These are phyloP conservation scores for Penicillium hordei DNA, from an alignment of 2,329 filamentous ascomycete species.

Conservation along the genomic window DNA sequence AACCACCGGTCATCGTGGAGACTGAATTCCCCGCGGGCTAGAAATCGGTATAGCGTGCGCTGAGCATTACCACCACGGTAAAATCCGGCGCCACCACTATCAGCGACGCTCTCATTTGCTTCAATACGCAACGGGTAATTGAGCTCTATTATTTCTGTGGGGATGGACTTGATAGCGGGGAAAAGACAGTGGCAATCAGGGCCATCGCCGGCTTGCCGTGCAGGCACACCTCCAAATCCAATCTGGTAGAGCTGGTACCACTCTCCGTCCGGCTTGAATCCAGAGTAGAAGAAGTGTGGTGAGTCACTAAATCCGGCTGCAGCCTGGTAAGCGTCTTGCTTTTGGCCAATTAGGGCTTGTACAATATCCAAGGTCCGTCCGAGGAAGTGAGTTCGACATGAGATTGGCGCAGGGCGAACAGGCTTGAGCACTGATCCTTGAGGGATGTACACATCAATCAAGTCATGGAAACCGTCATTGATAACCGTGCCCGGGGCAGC, in stretches of 20 bases:
- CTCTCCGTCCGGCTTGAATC: constrained; percentile 50
- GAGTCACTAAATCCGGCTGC: constrained; percentile 54
- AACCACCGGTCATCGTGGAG: constrained; percentile 54
- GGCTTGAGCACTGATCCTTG: constrained; percentile 49
- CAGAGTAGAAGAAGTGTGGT: constrained; percentile 53
- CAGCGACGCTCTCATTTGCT: constrained; percentile 50
- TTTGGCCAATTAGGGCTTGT: constrained; percentile 52
- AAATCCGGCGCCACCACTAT: constrained; percentile 51
- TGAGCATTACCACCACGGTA: constrained; percentile 53
- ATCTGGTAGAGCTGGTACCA: constrained; percentile 55
- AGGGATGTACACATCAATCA: constrained; percentile 50
- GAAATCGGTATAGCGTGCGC: constrained; percentile 49
- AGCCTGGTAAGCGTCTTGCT: constrained; percentile 48
- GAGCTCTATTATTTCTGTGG: constrained; percentile 50
- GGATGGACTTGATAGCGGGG: constrained; percentile 53
- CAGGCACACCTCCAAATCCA: constrained; percentile 52
- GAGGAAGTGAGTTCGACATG: constrained; percentile 51
- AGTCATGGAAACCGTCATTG: constrained; percentile 54
- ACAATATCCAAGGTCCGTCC: constrained; percentile 52
- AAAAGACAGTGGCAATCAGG: constrained; percentile 54
- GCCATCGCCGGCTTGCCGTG: constrained; percentile 49
- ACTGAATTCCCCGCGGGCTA: constrained; percentile 49
- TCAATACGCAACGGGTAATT: constrained; percentile 53
- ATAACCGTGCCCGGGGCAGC: constrained; percentile 51
- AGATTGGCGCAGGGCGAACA: constrained; percentile 49